Base-by-base conservation (phyloP, 768 basidiomycete species). In the Artomyces pyxidatus region DNA sequence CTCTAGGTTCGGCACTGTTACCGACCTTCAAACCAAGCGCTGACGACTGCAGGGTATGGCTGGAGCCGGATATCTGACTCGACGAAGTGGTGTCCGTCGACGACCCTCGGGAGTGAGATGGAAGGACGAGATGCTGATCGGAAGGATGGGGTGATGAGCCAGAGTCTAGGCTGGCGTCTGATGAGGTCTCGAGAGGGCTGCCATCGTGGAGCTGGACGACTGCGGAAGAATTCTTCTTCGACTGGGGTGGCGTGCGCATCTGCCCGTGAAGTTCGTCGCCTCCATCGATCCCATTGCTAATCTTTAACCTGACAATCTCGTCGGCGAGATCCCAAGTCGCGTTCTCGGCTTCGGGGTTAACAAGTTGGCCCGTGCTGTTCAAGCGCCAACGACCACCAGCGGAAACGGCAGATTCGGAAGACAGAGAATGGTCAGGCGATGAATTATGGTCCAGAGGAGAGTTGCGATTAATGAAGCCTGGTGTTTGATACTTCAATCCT, bases 21-120 rank as follows among this genome's bases (percentile, higher is more conserved):
- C 68, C 71, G 35, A 72, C 66, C 64, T 83, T 84, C 56, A 80
- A 65, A 51, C 78, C 56, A 73, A 61, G 71, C n/a, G 61, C 50
- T 50, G 71, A 72, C 28, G 69, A 73, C 48, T 81, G 71, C 58
- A 84, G 66, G 26, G 76, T 75, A 61, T 80, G 80, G 58, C 77
- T 78, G 39, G 54, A 51, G 68, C 70, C 42, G 69, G 78, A 80
- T 46, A 70, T 61, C 16, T 78, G 83, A 48, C 78, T 77, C 60
- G 78, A 80, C 42, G 74, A 71, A 25, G 81, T 75, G 27, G 82
- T 83, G 66, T 88, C 87, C 54, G 83, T 80, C n/a, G 88, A 88
- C 23, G 86, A 88, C 45, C 83, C 88, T 47, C 87, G 80, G 54
- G 87, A 88, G 65, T 88, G 87, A 54, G 83, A 81, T 17, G 57